Conservation (phyloP, 306 rosid genomes). For the Begonia peltatifolia region DNA sequence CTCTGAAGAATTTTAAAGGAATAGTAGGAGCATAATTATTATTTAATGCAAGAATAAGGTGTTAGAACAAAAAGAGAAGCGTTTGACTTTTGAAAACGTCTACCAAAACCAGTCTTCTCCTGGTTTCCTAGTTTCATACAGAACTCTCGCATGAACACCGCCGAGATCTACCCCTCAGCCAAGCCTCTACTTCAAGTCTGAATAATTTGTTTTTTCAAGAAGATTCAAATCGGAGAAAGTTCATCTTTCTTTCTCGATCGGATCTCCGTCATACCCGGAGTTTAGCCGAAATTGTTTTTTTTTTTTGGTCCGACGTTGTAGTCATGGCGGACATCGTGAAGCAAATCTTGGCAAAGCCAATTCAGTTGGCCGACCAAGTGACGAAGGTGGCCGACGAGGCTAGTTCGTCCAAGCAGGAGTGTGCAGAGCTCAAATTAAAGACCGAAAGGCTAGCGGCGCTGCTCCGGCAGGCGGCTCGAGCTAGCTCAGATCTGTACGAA, state of each 20-base stretch:
- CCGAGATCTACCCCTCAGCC: neutral
- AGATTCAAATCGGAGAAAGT: neutral
- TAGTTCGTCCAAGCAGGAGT: slow-evolving; percentile 48
- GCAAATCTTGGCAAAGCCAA: slow-evolving; percentile 54
- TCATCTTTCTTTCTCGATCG: slow-evolving; percentile 4
- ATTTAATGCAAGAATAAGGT: no score
- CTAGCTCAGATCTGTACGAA: slow-evolving; percentile 69
- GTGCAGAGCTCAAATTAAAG: slow-evolving; percentile 49
- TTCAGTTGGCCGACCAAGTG: slow-evolving; percentile 64
- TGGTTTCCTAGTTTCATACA: neutral
- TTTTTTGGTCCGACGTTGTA: slow-evolving; percentile 19
- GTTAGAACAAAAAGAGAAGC: neutral
- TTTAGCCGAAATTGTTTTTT: neutral
- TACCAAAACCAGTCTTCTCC: neutral
- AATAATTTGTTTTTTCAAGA: no score
- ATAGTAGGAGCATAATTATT: no score
- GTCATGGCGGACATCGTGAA: slow-evolving; percentile 70
- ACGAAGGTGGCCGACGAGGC: slow-evolving; percentile 55
- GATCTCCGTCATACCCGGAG: neutral
- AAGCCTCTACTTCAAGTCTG: no score
- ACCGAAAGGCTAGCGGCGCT: slow-evolving; percentile 57
- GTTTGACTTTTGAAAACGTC: slow-evolving; percentile 37
- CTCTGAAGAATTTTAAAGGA: no score
- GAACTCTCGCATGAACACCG: neutral
- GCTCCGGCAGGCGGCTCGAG: slow-evolving; percentile 69